These are phyloP conservation scores for Saccharomycopsis sp. DNA, from an alignment of 805 yeast genomes.

Conservation along the genomic window DNA sequence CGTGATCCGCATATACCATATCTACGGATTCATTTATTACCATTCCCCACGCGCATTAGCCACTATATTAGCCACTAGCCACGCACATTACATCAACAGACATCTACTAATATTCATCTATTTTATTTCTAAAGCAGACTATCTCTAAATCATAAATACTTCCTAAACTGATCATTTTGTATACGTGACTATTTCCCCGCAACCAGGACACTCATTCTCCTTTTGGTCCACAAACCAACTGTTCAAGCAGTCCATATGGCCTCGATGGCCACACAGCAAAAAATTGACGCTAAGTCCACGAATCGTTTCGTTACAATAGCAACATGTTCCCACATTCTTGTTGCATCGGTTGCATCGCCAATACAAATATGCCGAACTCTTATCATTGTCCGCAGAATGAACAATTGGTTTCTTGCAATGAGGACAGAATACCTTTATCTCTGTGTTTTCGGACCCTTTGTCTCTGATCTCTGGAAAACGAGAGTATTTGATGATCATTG, in stretches of 20 bases:
- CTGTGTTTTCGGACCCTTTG: constrained; percentile 26
- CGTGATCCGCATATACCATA: no score
- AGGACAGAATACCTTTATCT: constrained; percentile 51
- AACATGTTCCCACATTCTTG: constrained; percentile 57
- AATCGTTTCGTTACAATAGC: constrained; percentile 71
- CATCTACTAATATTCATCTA: no score
- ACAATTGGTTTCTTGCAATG: constrained; percentile 52
- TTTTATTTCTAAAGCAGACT: no score
- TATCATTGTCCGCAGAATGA: constrained; percentile 35
- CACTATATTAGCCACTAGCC: no score
- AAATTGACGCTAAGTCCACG: constrained; percentile 58
- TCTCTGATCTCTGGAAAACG: constrained; percentile 28
- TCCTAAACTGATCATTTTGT: background rate
- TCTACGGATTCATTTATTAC: no score
- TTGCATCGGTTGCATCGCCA: constrained; percentile 83
- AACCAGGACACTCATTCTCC: constrained; percentile 69
- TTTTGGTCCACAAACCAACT: constrained; percentile 67
- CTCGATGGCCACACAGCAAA: constrained; percentile 78
- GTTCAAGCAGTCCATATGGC: constrained; percentile 74
- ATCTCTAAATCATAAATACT: no score
- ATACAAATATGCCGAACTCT: constrained; percentile 47
- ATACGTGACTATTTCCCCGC: constrained; percentile 16
- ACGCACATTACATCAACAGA: no score
- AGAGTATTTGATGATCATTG: constrained; percentile 43
- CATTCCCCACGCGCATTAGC: no score